Evolutionary conservation across 345 rosid genomes (phyloP).

Genomic region (Garcia nutans): DNA sequence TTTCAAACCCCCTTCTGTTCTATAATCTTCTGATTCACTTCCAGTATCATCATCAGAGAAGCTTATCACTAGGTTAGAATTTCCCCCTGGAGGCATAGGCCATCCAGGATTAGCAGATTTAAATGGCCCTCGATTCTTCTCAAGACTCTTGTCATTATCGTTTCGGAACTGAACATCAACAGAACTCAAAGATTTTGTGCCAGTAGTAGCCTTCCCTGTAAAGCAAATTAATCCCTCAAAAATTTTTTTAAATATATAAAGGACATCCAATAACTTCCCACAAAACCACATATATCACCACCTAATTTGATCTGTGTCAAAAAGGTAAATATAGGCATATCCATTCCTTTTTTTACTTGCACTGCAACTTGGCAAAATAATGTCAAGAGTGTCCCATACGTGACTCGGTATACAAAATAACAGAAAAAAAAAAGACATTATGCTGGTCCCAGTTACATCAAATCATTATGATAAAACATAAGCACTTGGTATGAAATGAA

Average conservation of each 20-base stretch:
- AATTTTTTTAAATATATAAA: neutral
- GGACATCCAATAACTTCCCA: neutral
- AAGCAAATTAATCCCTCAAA: conserved; percentile 14
- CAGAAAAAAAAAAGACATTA: neutral
- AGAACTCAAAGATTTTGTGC: conserved; percentile 28
- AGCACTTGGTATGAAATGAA: neutral
- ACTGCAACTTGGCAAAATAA: neutral
- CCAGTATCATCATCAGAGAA: conserved; percentile 87
- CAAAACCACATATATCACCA: neutral
- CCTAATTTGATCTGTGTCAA: neutral
- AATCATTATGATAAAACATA: neutral
- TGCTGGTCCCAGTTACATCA: neutral
- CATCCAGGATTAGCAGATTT: conserved; percentile 42
- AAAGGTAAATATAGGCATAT: neutral
- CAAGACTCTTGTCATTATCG: conserved; percentile 35
- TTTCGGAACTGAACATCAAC: conserved; percentile 24
- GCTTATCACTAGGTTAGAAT: conserved; percentile 75
- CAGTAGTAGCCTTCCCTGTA: conserved; percentile 42
- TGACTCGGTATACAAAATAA: neutral
- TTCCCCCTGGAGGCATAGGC: conserved; percentile 35
- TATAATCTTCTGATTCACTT: conserved; percentile 62
- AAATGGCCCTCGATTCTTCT: conserved; percentile 42
- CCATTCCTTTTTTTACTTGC: too few relatives aligned
- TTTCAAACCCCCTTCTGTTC: conserved; percentile 26
- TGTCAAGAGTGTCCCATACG: neutral